Percentiles rank a stretch among this genome's conserved stretches.
These are phyloP conservation scores for Pseudocercospora macadamiae DNA, from an alignment of 2,329 filamentous ascomycete genomes.

Conservation along the genomic window DNA sequence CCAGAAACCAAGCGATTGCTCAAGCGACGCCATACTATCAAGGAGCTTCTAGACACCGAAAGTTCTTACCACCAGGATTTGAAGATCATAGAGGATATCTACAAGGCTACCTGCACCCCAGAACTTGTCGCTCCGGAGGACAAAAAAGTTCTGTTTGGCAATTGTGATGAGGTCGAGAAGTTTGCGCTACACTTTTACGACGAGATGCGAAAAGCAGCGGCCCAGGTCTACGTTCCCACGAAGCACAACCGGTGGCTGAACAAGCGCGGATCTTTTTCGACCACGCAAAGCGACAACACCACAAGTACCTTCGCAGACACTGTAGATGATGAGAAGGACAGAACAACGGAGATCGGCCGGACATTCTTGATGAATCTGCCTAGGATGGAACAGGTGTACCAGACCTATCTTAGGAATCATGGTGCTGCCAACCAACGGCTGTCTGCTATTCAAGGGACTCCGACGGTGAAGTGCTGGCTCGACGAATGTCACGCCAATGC, in stretches of 20 bases:
- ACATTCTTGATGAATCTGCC: constrained; percentile 60
- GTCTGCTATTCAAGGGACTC: constrained; percentile 56
- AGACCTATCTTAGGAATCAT: constrained; percentile 67
- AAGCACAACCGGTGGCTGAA: constrained; percentile 57
- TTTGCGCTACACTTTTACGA: constrained; percentile 82
- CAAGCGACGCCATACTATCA: constrained; percentile 81
- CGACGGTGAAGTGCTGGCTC: constrained; percentile 77
- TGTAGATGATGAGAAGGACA: constrained; percentile 59
- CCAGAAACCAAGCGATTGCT: constrained; percentile 69
- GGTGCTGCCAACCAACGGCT: constrained; percentile 66
- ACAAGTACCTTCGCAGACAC: constrained; percentile 36
- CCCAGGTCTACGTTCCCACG: constrained; percentile 74
- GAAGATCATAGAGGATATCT: constrained; percentile 97
- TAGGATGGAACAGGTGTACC: constrained; percentile 67
- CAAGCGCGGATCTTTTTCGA: constrained; percentile 54
- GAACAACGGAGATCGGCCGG: constrained; percentile 60
- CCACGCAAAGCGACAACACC: constrained; percentile 44
- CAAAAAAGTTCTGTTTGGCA: constrained; percentile 87
- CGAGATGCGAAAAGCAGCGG: constrained; percentile 77
- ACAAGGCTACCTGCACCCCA: constrained; percentile 77
- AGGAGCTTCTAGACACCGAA: constrained; percentile 92
- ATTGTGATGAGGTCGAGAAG: constrained; percentile 84
- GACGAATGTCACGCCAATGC: constrained; percentile 91
- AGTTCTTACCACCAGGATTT: constrained; percentile 89
- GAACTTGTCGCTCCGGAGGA: constrained; percentile 80